Conservation (phyloP, 2,329 filamentous ascomycete genomes). For the Parafenestella ontariensis region DNA sequence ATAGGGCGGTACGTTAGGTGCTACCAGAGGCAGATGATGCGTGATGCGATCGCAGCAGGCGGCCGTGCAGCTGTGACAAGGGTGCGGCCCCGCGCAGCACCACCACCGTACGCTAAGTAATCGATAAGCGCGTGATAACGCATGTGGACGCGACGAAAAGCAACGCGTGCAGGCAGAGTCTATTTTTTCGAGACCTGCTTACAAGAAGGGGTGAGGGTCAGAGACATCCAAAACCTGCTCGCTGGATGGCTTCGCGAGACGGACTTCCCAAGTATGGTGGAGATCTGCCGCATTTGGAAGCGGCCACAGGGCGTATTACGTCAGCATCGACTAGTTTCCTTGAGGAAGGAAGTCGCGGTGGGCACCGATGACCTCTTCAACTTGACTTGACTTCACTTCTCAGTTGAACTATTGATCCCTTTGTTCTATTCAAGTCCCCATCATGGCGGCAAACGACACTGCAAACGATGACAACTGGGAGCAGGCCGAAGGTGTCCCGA, state of each 20-base stretch:
- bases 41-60: conserved; percentile 27
- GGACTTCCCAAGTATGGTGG: neutral
- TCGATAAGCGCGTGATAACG: conserved; percentile 32
- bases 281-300: conserved; percentile 10
- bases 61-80: conserved; percentile 18
- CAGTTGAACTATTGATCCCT: neutral
- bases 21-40: conserved; percentile 35
- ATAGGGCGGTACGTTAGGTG: conserved; percentile 25
- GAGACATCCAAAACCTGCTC: neutral
- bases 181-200: neutral
- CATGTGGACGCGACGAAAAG: conserved; percentile 7
- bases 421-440: neutral
- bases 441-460: conserved; percentile 30
- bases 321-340: conserved; percentile 27
- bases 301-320: conserved; percentile 15
- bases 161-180: neutral
- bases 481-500: conserved; percentile 51
- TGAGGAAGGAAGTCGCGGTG: conserved; percentile 29
- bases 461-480: conserved; percentile 49
- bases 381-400: conserved; percentile 3
- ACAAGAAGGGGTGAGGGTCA: neutral
- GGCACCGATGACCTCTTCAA: conserved; percentile 18
- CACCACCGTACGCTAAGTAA: conserved; percentile 22
- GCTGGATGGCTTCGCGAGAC: neutral
- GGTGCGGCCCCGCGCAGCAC: conserved; percentile 19